These are phyloP conservation scores for Nepenthes gracilis DNA, from an alignment of 148 eudicot species.

Conservation along the genomic window DNA sequence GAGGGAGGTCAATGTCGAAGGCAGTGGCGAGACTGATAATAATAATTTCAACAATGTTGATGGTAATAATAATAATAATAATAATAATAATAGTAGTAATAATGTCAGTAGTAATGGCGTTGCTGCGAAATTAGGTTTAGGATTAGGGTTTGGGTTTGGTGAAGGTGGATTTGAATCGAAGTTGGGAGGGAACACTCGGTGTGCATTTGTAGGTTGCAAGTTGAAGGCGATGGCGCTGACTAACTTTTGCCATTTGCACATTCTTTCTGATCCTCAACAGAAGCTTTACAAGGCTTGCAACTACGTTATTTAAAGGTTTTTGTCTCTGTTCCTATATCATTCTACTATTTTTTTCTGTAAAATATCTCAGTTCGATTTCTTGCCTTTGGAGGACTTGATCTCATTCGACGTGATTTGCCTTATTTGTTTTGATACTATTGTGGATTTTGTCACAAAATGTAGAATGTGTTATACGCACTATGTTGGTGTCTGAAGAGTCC, in stretches of 20 bases:
- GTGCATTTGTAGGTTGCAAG: constrained; percentile 32
- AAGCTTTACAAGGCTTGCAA: constrained; percentile 48
- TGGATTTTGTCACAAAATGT: no score
- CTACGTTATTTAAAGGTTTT: constrained; percentile 32
- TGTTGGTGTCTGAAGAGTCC: no score
- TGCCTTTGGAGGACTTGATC: no score
- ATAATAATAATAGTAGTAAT: constrained; percentile 7
- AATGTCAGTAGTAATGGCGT: background rate
- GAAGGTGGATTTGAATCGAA: constrained; percentile 13
- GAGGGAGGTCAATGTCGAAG: constrained; percentile 9
- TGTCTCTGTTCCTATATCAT: background rate
- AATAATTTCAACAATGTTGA: background rate
- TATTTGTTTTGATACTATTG: no score
- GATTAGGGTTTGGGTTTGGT: constrained; percentile 36
- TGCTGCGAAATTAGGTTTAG: constrained; percentile 23
- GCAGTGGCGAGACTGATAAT: constrained; percentile 11
- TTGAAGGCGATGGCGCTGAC: constrained; percentile 57
- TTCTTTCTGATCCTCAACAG: constrained; percentile 41
- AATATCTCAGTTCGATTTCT: no score
- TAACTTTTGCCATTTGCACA: constrained; percentile 37
- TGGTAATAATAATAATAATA: background rate
- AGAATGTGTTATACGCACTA: no score
- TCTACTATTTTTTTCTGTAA: no score
- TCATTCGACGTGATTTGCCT: no score
- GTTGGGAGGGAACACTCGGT: constrained; percentile 14